Base-by-base conservation (phyloP, 2,329 filamentous ascomycete genomes). In the Teratosphaeriaceae sp. region DNA sequence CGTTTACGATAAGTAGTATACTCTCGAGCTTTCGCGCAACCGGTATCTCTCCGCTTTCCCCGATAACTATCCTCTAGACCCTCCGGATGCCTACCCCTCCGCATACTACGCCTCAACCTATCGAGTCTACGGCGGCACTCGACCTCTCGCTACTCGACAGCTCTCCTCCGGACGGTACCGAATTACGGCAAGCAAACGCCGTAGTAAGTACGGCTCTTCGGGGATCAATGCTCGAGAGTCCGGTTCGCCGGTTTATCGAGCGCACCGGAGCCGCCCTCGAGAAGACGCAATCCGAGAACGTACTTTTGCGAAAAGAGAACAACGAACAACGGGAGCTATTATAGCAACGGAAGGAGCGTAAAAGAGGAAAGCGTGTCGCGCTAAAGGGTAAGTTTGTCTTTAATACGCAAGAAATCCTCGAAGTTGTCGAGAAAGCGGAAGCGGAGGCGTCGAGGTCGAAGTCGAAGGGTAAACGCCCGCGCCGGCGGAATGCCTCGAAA, bases 351-450 rank as follows among this genome's bases (percentile, higher is more conserved):
- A 45, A 45, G 38, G 22, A 38, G 21, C 45, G 38, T n/a, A 42
- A n/a, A 13, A 44, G 22, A 20, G 42, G 45, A 5, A 47, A 44
- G 37, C 42, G 45, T 11, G 42, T 47, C 24, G 33, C 21, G 19
- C 12, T 47, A 13, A 40, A 44, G 24, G 45, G 42, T 5, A 40
- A 37, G 23, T 47, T 42, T 26, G 45, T 44, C 23, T 44, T 47
- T 27, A 47, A 22, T 38, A 47, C 45, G n/a, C 13, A 47, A 23
- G 41, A 44, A 44, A 30, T 45, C 22, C 39, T 43, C 26, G 43
- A 45, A 13, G 21, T 40, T 3, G 38, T 27, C 18, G 4, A 24
- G 19, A 30, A 47, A 33, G 45, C 45, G 5, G 43, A 48, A 39
- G 34, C 22, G 39, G 39, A 22, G 19, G 21, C 9, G 3, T 6